phyloP scores from a whole-genome alignment of 805 yeast species.

The Saccharomyces eubayanus region DNA sequence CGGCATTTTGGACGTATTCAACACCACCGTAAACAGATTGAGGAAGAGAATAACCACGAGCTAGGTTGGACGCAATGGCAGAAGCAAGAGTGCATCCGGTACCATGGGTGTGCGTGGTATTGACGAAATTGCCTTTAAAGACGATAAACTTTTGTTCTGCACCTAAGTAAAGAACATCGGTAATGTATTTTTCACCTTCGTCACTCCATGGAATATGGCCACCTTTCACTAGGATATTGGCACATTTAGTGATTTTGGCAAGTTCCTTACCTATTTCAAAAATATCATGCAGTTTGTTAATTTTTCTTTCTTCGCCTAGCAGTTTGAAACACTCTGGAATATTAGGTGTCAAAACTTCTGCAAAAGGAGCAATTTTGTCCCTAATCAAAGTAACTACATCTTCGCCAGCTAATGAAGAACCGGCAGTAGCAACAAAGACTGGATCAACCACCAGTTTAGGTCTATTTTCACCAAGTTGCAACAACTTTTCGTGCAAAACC shows the following conservation, averaged over 20 bases:
- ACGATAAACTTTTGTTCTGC: constrained; percentile 31
- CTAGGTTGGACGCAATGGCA: constrained; percentile 67
- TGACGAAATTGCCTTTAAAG: constrained; percentile 39
- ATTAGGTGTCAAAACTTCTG: constrained; percentile 69
- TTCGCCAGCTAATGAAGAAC: constrained; percentile 45
- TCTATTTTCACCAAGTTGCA: constrained; percentile 21
- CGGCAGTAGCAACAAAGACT: constrained; percentile 77
- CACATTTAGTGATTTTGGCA: constrained; percentile 34
- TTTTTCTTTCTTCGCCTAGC: constrained; percentile 21
- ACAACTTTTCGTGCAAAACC: constrained; percentile 35
- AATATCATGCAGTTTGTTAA: constrained; percentile 36
- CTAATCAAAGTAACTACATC: constrained; percentile 34
- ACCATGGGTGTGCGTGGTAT: constrained; percentile 65
- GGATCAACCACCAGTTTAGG: constrained; percentile 63
- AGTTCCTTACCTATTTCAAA: constrained; percentile 34
- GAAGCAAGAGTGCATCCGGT: constrained; percentile 87
- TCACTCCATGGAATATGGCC: constrained; percentile 56
- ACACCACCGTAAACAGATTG: constrained; percentile 50
- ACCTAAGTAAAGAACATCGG: constrained; percentile 48
- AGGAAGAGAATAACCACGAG: constrained; percentile 40
- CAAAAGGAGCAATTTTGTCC: constrained; percentile 41
- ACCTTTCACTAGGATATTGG: constrained; percentile 64
- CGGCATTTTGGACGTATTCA: constrained; percentile 60
- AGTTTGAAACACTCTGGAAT: constrained; percentile 51
- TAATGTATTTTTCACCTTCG: constrained; percentile 31